Evolutionary conservation across 1,284 basidiomycete species (phyloP).

Genomic region (Thelephora terrestris): DNA sequence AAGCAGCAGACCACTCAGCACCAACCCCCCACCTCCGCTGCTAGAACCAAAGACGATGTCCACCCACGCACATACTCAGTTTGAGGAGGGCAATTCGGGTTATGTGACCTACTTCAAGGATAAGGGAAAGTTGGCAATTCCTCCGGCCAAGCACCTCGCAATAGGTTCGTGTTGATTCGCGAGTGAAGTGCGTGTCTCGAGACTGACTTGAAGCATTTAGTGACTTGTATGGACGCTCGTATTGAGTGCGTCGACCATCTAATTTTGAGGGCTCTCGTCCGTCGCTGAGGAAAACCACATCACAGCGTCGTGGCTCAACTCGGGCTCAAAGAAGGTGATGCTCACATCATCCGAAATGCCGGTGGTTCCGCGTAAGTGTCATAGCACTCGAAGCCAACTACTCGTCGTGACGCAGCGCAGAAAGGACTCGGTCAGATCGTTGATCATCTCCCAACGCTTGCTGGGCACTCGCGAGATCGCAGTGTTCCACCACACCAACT

Average conservation of each 20-base stretch:
- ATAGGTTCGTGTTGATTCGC: slow-evolving; percentile 26
- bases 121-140: slow-evolving; percentile 35
- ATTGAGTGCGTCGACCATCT: slow-evolving; percentile 26
- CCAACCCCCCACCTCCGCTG: neutral
- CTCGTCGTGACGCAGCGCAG: slow-evolving; percentile 21
- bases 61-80: slow-evolving; percentile 20
- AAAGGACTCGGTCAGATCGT: slow-evolving; percentile 51
- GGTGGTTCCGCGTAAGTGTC: slow-evolving; percentile 47
- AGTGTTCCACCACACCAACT: slow-evolving; percentile 57
- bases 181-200: neutral
- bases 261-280: neutral
- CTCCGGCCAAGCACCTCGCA: slow-evolving; percentile 40
- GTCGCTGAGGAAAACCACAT: slow-evolving; percentile 1
- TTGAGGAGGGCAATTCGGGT: slow-evolving; percentile 25
- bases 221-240: slow-evolving; percentile 64
- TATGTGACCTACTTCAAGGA: slow-evolving; percentile 36
- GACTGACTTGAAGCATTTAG: slow-evolving; percentile 21
- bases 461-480: slow-evolving; percentile 58
- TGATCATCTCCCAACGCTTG: slow-evolving; percentile 59
- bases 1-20: too few relatives aligned
- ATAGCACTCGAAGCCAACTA: neutral
- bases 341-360: slow-evolving; percentile 61
- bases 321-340: slow-evolving; percentile 54
- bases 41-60: slow-evolving; percentile 5
- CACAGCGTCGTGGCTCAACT: slow-evolving; percentile 46